A percentile compares a stretch with the other conserved stretches of the same genome.
These are phyloP conservation scores for Misopates orontium DNA, from an alignment of 257 asterid genomes.

Conservation along the genomic window DNA sequence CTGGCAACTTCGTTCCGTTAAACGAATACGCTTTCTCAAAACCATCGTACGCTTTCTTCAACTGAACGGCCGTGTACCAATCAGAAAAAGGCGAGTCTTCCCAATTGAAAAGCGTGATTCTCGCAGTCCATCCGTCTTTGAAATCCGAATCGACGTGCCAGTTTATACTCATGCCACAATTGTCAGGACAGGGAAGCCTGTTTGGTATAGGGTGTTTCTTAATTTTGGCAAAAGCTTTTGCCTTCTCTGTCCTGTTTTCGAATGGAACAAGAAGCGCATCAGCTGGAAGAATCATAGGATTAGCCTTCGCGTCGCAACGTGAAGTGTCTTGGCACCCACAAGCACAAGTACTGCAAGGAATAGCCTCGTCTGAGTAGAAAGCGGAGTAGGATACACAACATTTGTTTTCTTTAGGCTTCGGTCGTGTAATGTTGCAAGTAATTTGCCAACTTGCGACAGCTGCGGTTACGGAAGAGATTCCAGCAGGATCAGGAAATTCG, in stretches of 20 bases:
- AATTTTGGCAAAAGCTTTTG: constrained; percentile 59
- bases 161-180: constrained; percentile 88
- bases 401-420: constrained; percentile 51
- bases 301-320: constrained; percentile 42
- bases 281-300: constrained; percentile 55
- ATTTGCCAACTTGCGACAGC: constrained; percentile 88
- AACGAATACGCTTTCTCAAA: constrained; percentile 74
- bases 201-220: constrained; percentile 43
- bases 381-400: constrained; percentile 94
- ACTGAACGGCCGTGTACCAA: constrained; percentile 75
- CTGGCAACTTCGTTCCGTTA: constrained; percentile 58
- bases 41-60: constrained; percentile 57
- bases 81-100: constrained; percentile 48
- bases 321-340: constrained; percentile 64
- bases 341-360: constrained; percentile 86
- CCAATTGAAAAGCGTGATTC: constrained; percentile 93
- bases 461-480: constrained; percentile 43
- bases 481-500: constrained; percentile 67
- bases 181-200: constrained; percentile 80
- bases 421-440: constrained; percentile 68
- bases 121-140: constrained; percentile 81
- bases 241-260: constrained; percentile 52
- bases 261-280: constrained; percentile 84
- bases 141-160: constrained; percentile 89
- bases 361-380: constrained; percentile 56